phyloP scores from a whole-genome alignment of 345 rosid species.

The Combretum micranthum region DNA sequence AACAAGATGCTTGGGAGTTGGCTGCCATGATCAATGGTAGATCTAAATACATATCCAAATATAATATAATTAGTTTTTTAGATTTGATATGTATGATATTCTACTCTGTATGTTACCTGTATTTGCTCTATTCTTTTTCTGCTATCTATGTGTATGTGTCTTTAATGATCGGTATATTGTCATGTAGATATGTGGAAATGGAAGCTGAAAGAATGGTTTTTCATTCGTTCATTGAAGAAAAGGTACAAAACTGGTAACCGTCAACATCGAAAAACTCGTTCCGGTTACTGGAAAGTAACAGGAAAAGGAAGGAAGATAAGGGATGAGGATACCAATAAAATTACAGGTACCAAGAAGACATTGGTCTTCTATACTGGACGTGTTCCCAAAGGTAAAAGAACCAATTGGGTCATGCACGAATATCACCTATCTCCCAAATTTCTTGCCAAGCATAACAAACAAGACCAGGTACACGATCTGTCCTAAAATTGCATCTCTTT shows the following conservation, averaged over 20 bases:
- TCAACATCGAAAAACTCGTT: constrained; percentile 15
- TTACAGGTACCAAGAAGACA: constrained; percentile 35
- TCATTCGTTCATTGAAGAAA: constrained; percentile 25
- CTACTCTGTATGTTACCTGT: no score
- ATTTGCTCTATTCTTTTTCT: no score
- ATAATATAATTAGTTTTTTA: no score
- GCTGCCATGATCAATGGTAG: no score
- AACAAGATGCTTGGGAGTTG: no score
- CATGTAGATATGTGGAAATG: no score
- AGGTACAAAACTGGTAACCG: constrained; percentile 18
- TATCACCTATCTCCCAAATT: constrained; percentile 4
- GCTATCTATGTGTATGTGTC: no score
- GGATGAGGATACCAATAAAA: neutral
- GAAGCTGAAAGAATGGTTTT: constrained; percentile 18
- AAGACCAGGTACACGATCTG: neutral
- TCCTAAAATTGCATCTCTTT: neutral
- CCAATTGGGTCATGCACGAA: constrained; percentile 32
- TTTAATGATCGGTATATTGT: no score
- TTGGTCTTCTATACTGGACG: constrained; percentile 29
- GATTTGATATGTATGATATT: no score
- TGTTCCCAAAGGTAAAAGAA: constrained; percentile 1
- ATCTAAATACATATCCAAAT: no score
- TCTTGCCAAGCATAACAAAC: constrained; percentile 4
- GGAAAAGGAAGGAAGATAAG: constrained; percentile 20
- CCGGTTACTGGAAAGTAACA: constrained; percentile 53